A percentile compares a stretch with the other conserved stretches of the same genome.
Evolutionary conservation across 2,329 filamentous ascomycete species (phyloP).

Genomic region (Elsinoe perseae): DNA sequence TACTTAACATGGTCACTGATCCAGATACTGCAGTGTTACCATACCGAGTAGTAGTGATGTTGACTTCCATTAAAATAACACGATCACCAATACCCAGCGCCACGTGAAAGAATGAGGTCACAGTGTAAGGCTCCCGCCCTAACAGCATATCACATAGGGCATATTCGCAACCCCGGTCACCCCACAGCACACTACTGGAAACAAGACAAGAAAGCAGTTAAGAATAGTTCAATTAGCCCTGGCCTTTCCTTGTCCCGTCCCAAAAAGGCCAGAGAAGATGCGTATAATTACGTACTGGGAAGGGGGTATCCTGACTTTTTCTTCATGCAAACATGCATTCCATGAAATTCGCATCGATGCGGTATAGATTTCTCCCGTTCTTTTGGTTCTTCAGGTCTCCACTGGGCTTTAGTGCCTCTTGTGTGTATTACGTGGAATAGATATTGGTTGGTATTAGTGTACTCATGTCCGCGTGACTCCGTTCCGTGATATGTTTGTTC

Average conservation of each 20-base stretch:
- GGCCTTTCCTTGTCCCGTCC: background rate
- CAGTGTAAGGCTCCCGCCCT: no score
- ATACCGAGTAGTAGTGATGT: no score
- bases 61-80: no score
- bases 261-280: background rate
- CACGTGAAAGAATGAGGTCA: no score
- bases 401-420: no score
- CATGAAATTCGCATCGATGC: background rate
- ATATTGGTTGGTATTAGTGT: background rate
- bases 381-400: no score
- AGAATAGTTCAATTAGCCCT: background rate
- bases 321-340: background rate
- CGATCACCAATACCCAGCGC: no score
- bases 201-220: background rate
- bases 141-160: no score
- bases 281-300: background rate
- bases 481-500: constrained; percentile 7
- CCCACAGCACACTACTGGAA: no score
- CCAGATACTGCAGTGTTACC: no score
- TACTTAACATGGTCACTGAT: no score
- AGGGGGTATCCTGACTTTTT: background rate
- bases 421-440: background rate
- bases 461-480: constrained; percentile 14
- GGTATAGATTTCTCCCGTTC: background rate
- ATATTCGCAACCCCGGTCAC: no score